Evolutionary conservation across 1,284 basidiomycete species (phyloP).

Genomic region (Leccinum colubrinum): DNA sequence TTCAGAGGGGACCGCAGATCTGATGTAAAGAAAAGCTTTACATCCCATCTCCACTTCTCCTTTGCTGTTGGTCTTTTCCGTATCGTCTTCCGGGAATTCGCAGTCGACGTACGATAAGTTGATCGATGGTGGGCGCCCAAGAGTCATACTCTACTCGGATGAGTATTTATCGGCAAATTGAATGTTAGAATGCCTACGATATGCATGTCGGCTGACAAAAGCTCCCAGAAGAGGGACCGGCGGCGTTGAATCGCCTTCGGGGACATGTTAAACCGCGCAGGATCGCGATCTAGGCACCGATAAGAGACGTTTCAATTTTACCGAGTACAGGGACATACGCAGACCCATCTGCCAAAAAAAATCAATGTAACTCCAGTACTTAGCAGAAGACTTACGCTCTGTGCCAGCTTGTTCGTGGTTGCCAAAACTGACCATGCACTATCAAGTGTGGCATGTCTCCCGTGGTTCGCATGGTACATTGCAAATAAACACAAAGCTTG

Average conservation of each 20-base stretch:
- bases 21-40: slow-evolving; percentile 28
- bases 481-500: slow-evolving; percentile 58
- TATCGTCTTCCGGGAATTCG: slow-evolving; percentile 52
- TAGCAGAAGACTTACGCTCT: slow-evolving; percentile 45
- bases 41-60: slow-evolving; percentile 48
- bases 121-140: slow-evolving; percentile 56
- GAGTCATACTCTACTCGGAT: slow-evolving; percentile 42
- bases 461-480: slow-evolving; percentile 53
- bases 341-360: slow-evolving; percentile 45
- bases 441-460: slow-evolving; percentile 50
- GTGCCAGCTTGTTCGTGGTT: slow-evolving; percentile 52
- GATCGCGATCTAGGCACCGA: slow-evolving; percentile 52
- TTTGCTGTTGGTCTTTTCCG: slow-evolving; percentile 43
- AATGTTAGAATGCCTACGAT: slow-evolving; percentile 35
- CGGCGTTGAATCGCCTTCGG: slow-evolving; percentile 53
- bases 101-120: slow-evolving; percentile 56
- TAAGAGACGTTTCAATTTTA: slow-evolving; percentile 6
- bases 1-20: slow-evolving; percentile 12
- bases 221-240: slow-evolving; percentile 58
- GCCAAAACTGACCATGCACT: slow-evolving; percentile 51
- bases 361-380: slow-evolving; percentile 9
- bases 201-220: slow-evolving; percentile 49
- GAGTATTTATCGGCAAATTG: slow-evolving; percentile 3
- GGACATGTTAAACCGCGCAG: slow-evolving; percentile 54
- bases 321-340: slow-evolving; percentile 38